Evolutionary conservation across 2,329 filamentous ascomycete genomes (phyloP), one percentile per base, ranked within the genome.

Genomic region (Fusarium humuli): DNA sequence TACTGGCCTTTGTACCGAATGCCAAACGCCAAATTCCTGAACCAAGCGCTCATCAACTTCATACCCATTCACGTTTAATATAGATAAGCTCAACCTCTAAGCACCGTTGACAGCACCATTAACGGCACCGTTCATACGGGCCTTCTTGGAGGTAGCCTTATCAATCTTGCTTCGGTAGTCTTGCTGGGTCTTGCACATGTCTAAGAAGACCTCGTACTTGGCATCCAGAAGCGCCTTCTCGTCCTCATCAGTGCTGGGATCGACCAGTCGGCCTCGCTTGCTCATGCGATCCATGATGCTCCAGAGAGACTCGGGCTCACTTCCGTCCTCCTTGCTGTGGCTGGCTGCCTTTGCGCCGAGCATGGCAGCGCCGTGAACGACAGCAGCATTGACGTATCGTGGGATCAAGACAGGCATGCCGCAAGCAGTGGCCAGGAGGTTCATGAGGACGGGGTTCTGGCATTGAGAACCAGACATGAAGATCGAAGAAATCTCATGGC

Each of bases 401-500:
- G 96, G 96, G 59, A 98, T 97, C 40, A 98, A 84, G 22, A 99
- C 95, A 2, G 95, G 95, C 91, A 97, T 94, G 73, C 90, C 86
- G 81, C 95, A 98, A 1, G 92, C 92, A 0, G 94, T 96, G 16
- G 96, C 94, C 74, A 99, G 92, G 18, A 99, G 88, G 61, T 90
- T 87, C 91, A 99, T 97, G 58, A 99, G 86, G 65, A 98, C 89
- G 34, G 91, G 89, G 81, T 99, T 99, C 82, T 98, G 94, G 84
- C 96, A 99, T 80, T 98, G 96, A 13, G 93, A 97, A 66, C 96
- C 96, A 7, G 94, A 97, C 96, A 99, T 98, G 88, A 98, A 99
- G 81, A 99, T 97, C 69, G 92, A 95, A 52, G 87, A 90, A 79
- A 99, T 94, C 73, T 88, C 85, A 82, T 99, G 96, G 12, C 96